These are phyloP conservation scores for Peniophora sp. DNA, from an alignment of 1,284 basidiomycete species.

Conservation along the genomic window DNA sequence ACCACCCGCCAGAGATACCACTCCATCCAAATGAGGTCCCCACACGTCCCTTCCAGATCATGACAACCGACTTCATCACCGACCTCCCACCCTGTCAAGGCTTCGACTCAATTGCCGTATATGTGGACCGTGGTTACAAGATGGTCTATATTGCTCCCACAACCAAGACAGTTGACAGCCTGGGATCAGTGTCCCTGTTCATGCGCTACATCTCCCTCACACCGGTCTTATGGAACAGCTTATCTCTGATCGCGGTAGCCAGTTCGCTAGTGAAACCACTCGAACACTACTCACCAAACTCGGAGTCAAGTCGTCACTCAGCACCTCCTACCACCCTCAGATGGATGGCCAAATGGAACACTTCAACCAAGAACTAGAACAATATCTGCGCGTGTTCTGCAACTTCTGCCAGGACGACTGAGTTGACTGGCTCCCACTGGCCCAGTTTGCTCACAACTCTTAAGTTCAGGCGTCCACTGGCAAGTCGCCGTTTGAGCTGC, in stretches of 20 bases:
- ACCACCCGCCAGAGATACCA: too few species aligned
- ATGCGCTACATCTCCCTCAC: background rate
- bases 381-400: background rate
- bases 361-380: background rate
- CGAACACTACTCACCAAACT: background rate
- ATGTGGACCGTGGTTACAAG: too few species aligned
- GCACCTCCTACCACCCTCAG: background rate
- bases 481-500: background rate
- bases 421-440: background rate
- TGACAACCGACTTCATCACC: too few species aligned
- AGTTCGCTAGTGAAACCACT: background rate
- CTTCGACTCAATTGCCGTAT: too few species aligned
- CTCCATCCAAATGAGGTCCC: too few species aligned
- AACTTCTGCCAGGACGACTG: background rate
- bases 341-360: background rate
- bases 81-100: too few species aligned
- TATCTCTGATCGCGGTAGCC: background rate
- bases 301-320: background rate
- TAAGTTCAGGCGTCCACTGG: background rate
- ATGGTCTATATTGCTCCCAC: too few species aligned
- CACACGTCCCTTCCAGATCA: too few species aligned
- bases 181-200: too few species aligned
- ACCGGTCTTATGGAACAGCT: background rate
- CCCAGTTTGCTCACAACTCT: background rate
- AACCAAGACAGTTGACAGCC: too few species aligned